Evolutionary conservation across 805 yeast genomes (phyloP), one percentile per base, ranked within the genome.

Genomic region (Metschnikowia vanudenii): DNA sequence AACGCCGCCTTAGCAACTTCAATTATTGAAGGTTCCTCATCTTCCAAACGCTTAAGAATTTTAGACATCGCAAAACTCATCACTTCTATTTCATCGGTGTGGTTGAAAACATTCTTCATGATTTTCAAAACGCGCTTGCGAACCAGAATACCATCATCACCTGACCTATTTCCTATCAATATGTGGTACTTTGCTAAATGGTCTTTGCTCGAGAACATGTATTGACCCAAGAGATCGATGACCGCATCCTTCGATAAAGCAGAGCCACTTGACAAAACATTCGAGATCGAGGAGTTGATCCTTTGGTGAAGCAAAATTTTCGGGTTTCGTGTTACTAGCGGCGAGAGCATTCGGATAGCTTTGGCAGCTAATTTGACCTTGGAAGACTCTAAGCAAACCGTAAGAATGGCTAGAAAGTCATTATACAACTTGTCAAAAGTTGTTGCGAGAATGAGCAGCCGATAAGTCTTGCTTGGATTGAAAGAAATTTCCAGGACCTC

Each of bases 171-270:
- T 37, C 81, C 69, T 7, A 85, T 64, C 14, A 77, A 65, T 8
- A 60, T 64, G 57, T 79, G 79, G 51, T 78, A 82, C 22, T 73
- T 74, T 2, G 72, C 71, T 17, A 78, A 68, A 26, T 75, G 59
- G 3, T 69, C 73, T 0, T 80, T 78, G 41, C 71, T 71, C 2
- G 68, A 54, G 2, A 65, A 56, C 33, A 82, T 58, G 45, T 75
- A 79, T 42, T 69, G 73, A 10, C 75, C 74, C 20, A 89, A 63
- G 33, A 89, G 69, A 36, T 87, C 94, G 24, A 89, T 66, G 2
- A 84, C 84, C 0, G 95, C 88, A 55, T 85, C 90, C 47, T 89
- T 74, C 0, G 88, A 92, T 33, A 83, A 75, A 0, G 95, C 81
- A 2, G 89, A 85, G 0, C 75, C 58, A 50, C 85, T 92, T 4